Conservation (phyloP, 805 yeast species). For the Teunomyces atbi region DNA sequence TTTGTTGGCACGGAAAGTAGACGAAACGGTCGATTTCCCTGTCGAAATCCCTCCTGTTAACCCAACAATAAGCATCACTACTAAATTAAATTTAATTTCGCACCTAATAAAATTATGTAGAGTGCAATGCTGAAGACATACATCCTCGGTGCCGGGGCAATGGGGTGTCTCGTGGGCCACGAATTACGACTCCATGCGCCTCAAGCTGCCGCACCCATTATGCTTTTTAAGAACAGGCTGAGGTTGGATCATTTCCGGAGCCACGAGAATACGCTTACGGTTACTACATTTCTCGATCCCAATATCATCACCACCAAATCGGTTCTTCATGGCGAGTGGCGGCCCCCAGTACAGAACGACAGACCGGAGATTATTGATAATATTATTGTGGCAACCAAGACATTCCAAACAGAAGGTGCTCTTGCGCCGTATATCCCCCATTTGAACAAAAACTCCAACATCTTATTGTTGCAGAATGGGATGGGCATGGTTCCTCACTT, state of each 20-base stretch:
- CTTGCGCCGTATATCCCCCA: conserved; percentile 50
- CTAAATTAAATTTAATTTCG: conserved; percentile 24
- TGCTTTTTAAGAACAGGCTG: conserved; percentile 37
- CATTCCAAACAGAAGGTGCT: conserved; percentile 69
- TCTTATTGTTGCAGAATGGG: conserved; percentile 81
- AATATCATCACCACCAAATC: conserved; percentile 15
- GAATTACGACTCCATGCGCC: conserved; percentile 42
- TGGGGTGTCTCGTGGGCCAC: conserved; percentile 50
- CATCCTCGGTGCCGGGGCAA: conserved; percentile 53
- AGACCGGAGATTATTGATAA: conserved; percentile 40
- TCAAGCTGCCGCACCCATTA: conserved; percentile 36
- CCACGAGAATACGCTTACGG: conserved; percentile 31
- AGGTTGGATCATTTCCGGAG: conserved; percentile 42
- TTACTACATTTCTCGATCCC: conserved; percentile 20
- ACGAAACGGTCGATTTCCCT: conserved; percentile 93
- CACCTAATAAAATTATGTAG: conserved; percentile 22
- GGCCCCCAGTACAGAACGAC: conserved; percentile 14
- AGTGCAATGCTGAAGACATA: conserved; percentile 23
- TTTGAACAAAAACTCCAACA: conserved; percentile 50
- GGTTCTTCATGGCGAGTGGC: conserved; percentile 23
- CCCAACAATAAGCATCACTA: conserved; percentile 79
- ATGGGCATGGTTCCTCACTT: conserved; percentile 67
- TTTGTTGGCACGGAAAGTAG: conserved; percentile 46
- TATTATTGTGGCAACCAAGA: conserved; percentile 75
- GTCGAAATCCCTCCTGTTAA: conserved; percentile 97